Evolutionary conservation across 1,284 basidiomycete species (phyloP).

Genomic region (Filobasidium uniguttulatum): DNA sequence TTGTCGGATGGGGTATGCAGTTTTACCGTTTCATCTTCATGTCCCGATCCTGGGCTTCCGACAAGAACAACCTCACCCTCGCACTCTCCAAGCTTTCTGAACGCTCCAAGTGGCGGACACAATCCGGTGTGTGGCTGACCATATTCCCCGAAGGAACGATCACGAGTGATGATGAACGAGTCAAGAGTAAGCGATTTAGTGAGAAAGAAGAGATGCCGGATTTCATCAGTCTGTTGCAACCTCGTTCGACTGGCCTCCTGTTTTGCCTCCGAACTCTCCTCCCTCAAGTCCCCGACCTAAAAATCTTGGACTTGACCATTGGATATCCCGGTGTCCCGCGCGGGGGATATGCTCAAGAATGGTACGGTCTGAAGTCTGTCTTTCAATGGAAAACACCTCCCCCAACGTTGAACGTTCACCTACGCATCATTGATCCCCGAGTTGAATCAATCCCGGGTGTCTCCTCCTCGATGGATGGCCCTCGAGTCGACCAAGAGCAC

Average conservation of each 20-base stretch:
- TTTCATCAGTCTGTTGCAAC: conserved; percentile 63
- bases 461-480: background rate
- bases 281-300: conserved; percentile 59
- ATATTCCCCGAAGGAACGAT: conserved; percentile 90
- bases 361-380: conserved; percentile 64
- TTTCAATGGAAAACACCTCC: conserved; percentile 73
- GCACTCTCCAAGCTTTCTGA: conserved; percentile 22
- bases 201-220: conserved; percentile 45
- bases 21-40: conserved; percentile 84
- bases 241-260: conserved; percentile 77
- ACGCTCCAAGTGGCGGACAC: conserved; percentile 20
- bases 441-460: conserved; percentile 21
- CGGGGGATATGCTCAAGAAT: conserved; percentile 36
- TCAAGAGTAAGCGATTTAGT: conserved; percentile 60
- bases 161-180: conserved; percentile 64
- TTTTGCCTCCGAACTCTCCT: conserved; percentile 69
- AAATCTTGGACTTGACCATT: conserved; percentile 76
- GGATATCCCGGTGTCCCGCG: conserved; percentile 64
- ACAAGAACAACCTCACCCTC: conserved; percentile 47
- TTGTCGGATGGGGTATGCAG: conserved; percentile 80
- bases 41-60: conserved; percentile 71
- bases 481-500: background rate
- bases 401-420: conserved; percentile 71
- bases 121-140: conserved; percentile 59
- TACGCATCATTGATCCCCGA: conserved; percentile 56